Base-by-base conservation (phyloP, 257 asterid species). In the Penstemon davidsonii region DNA sequence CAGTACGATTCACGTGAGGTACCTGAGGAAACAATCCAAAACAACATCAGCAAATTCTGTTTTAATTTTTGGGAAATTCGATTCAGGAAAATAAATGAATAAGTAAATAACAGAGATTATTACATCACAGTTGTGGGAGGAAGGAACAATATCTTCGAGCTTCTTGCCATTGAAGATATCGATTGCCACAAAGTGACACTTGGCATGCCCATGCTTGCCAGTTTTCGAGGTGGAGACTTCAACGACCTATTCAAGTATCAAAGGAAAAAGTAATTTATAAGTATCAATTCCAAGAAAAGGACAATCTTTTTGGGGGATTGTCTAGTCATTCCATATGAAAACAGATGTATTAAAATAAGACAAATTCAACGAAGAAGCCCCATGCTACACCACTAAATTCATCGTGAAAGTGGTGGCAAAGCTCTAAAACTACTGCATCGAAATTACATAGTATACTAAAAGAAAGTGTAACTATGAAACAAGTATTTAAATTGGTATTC, bases 201-300 rank as follows among this genome's bases (percentile, higher is more conserved):
- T 85, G 57, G 90, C 90, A 50, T 84, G 90, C 37, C 90, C 90
- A 6, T 84, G 90, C 81, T 82, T 85, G 57, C 90, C 90, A 9
- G 90, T 85, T 73, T 85, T 85, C 1, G 91, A 85, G 55, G 91
- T 85, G 59, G 91, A 85, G 45, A 85, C 91, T 66, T 85, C 91
- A 7, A 85, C 91, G 37, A 85, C 91, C 91, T 82, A 68, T 43
- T 53, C 75, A 67, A 69, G 47, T 54, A 55, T 36, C 41, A 49
- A 45, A 4, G 15, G 56, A 44, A 6, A 56, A 46, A 51, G 25
- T 4, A 54, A 19, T 18, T 25, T 25, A 25, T 2, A 25, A 25
- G 33, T 25, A 25, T 25, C 33, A 25, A 25, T 25, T 25, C 33
- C 33, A 25, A 25, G 33, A 25, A 25, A 25, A 25, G 33, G 33